Evolutionary conservation across 176 grass and related monocot species (phyloP).

Genomic region (Raddia distichophylla): DNA sequence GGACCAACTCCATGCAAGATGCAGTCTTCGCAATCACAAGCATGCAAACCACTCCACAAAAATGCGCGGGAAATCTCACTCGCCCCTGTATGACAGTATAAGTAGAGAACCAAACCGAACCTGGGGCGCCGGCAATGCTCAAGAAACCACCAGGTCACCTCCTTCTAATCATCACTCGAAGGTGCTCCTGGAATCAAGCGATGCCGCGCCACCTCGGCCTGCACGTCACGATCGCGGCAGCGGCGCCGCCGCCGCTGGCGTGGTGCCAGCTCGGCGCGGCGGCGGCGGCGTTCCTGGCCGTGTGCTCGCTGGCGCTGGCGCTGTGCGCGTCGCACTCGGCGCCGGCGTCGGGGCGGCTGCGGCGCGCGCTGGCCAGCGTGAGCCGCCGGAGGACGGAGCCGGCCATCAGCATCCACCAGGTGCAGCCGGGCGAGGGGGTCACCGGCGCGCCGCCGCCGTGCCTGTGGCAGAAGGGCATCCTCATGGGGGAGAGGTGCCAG

Average conservation of each 20-base stretch:
- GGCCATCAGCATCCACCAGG: constrained; percentile 74
- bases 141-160: constrained; percentile 1
- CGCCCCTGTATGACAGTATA: constrained; percentile 19
- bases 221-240: constrained; percentile 20
- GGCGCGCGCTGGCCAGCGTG: constrained; percentile 53
- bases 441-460: constrained; percentile 45
- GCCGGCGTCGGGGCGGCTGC: constrained; percentile 40
- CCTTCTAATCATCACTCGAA: neutral
- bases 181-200: neutral
- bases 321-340: constrained; percentile 74
- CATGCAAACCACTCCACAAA: constrained; percentile 54
- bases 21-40: neutral
- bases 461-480: constrained; percentile 87
- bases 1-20: constrained; percentile 29
- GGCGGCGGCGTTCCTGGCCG: constrained; percentile 55
- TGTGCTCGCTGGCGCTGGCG: constrained; percentile 57
- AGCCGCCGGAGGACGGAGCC: constrained; percentile 69
- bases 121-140: constrained; percentile 1
- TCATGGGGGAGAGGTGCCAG: constrained; percentile 93
- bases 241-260: neutral
- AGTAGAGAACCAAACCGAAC: constrained; percentile 5
- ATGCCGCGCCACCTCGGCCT: constrained; percentile 63
- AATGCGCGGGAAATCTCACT: neutral
- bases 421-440: constrained; percentile 51
- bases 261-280: constrained; percentile 31